Evolutionary conservation across 2,329 filamentous ascomycete species (phyloP).

Genomic region (Pyricularia pennisetigena): DNA sequence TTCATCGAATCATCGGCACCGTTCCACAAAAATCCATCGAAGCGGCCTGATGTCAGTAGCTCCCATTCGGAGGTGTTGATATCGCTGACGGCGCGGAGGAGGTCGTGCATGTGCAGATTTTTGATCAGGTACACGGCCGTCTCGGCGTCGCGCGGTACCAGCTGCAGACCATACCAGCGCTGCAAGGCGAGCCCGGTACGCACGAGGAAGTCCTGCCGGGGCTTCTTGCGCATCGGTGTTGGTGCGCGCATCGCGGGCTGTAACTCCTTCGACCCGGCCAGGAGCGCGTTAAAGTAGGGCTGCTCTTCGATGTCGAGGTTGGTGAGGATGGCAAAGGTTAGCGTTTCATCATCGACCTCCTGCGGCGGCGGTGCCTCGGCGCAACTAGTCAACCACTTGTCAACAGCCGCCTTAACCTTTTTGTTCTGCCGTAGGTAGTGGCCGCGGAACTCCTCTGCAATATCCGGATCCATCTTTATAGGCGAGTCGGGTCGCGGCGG

Average conservation of each 20-base stretch:
- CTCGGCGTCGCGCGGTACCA: slow-evolving; percentile 74
- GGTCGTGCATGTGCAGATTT: slow-evolving; percentile 71
- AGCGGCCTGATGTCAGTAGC: slow-evolving; percentile 84
- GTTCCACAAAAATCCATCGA: slow-evolving; percentile 92
- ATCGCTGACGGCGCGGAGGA: slow-evolving; percentile 76
- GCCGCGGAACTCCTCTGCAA: slow-evolving; percentile 85
- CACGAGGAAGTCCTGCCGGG: slow-evolving; percentile 62
- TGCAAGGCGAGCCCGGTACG: slow-evolving; percentile 73
- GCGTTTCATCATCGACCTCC: slow-evolving; percentile 87
- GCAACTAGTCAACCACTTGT: slow-evolving; percentile 79
- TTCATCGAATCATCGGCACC: slow-evolving; percentile 54
- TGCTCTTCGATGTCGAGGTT: slow-evolving; percentile 68
- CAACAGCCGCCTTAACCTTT: slow-evolving; percentile 84
- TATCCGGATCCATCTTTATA: slow-evolving; percentile 79
- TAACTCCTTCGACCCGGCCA: slow-evolving; percentile 51
- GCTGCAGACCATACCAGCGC: slow-evolving; percentile 67
- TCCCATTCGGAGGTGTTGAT: slow-evolving; percentile 95
- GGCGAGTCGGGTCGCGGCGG: slow-evolving; percentile 49
- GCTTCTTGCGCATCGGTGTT: slow-evolving; percentile 52
- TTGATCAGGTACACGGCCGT: slow-evolving; percentile 78
- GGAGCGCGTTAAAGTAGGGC: slow-evolving; percentile 71
- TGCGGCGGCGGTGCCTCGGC: slow-evolving; percentile 70
- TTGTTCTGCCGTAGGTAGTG: slow-evolving; percentile 88
- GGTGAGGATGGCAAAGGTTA: slow-evolving; percentile 88
- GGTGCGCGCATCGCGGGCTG: slow-evolving; percentile 52